Conservation (phyloP, 73 alveolate species). For the Paramecium octaurelia region DNA sequence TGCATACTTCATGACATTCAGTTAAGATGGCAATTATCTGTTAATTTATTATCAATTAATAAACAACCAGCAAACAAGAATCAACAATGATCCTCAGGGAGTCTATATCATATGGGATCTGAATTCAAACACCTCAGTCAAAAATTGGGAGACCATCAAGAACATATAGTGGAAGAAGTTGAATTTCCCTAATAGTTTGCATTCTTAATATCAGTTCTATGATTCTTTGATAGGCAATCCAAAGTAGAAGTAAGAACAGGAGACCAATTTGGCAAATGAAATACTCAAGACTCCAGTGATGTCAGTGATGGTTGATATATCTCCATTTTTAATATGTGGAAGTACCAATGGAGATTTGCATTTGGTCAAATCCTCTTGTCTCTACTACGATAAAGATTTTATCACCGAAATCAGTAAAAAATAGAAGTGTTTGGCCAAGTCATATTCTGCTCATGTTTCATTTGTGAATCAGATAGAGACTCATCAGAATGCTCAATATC, state of each 20-base stretch:
- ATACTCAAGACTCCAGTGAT: conserved; percentile 25
- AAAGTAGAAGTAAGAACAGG: neutral
- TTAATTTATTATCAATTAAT: conserved; percentile 52
- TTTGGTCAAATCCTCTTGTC: conserved; percentile 36
- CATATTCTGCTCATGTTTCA: conserved; percentile 61
- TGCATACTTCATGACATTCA: conserved; percentile 61
- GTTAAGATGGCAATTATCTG: conserved; percentile 44
- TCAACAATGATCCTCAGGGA: conserved; percentile 57
- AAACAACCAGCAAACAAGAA: conserved; percentile 48
- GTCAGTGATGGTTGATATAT: conserved; percentile 51
- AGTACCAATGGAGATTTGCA: conserved; percentile 56
- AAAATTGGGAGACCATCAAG: conserved; percentile 55
- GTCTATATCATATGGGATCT: conserved; percentile 61
- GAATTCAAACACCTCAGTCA: conserved; percentile 52
- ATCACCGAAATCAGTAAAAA: conserved; percentile 11
- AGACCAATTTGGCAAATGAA: conserved; percentile 26
- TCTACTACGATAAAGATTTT: conserved; percentile 58
- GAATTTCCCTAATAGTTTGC: conserved; percentile 58
- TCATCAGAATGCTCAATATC: conserved; percentile 31
- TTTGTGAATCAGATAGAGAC: conserved; percentile 52
- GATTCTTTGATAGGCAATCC: neutral
- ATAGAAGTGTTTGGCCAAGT: conserved; percentile 52
- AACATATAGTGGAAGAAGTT: conserved; percentile 53
- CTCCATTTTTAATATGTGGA: conserved; percentile 46
- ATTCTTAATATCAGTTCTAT: conserved; percentile 53